These are phyloP conservation scores for Nelumbo lutea DNA, from an alignment of 164 flowering plant genomes.

Conservation along the genomic window DNA sequence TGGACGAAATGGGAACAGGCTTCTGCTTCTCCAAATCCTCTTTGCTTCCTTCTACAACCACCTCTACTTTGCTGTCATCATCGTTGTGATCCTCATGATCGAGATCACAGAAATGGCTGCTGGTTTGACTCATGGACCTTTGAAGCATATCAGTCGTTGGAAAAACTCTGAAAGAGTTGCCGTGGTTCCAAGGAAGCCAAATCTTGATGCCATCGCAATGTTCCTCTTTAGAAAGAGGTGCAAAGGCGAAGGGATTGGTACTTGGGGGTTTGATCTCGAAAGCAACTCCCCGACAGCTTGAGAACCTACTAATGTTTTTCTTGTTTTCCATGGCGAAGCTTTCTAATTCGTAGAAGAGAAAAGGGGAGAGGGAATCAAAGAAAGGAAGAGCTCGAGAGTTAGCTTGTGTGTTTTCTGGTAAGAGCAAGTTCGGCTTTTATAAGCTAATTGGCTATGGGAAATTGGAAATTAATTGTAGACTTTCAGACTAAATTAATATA, in stretches of 20 bases:
- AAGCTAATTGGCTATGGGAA: no score
- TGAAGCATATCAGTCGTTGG: not conserved
- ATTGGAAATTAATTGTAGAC: no score
- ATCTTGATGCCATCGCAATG: not conserved
- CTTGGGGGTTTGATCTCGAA: slow-evolving; percentile 19
- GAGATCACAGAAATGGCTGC: slow-evolving; percentile 54
- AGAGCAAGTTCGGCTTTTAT: no score
- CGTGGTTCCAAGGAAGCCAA: slow-evolving; percentile 16
- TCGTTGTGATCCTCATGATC: slow-evolving; percentile 15
- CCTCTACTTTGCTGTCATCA: slow-evolving; percentile 5
- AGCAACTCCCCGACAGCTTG: slow-evolving; percentile 25
- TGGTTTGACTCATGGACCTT: slow-evolving; percentile 27
- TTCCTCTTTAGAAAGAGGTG: slow-evolving; percentile 1
- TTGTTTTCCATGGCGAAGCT: slow-evolving; percentile 3
- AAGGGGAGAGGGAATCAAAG: no score
- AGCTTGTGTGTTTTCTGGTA: no score
- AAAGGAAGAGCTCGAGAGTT: no score
- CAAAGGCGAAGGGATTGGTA: slow-evolving; percentile 16
- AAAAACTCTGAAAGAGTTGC: slow-evolving; percentile 13
- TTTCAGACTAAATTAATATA: no score
- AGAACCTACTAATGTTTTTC: slow-evolving; percentile 13
- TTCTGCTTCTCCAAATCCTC: slow-evolving; percentile 12
- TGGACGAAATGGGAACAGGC: not conserved
- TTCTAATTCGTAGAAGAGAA: no score
- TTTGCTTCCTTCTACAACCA: not conserved